Percentiles rank a stretch among this genome's conserved stretches.
Conservation (phyloP, 352 stramenopile species). For the Aphanomyces euteiches region DNA sequence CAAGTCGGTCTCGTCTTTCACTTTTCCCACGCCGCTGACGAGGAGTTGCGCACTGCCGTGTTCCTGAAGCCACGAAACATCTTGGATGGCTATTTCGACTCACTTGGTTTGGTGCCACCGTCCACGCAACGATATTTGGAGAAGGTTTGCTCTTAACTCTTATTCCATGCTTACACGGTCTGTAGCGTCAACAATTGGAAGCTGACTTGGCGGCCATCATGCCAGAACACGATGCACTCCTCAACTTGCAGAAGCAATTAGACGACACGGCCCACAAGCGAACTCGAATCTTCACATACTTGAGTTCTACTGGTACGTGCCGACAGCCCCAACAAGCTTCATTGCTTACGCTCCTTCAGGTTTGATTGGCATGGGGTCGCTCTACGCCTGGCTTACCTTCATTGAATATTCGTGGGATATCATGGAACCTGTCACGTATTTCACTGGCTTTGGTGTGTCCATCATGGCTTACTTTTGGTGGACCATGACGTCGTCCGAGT, state of each 20-base stretch:
- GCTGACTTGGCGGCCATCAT: conserved; percentile 65
- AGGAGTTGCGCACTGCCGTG: conserved; percentile 66
- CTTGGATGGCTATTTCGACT: conserved; percentile 73
- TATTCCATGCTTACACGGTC: neutral
- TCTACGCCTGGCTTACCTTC: conserved; percentile 87
- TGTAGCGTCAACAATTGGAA: conserved; percentile 53
- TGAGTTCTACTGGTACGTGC: conserved; percentile 13
- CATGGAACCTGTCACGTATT: conserved; percentile 89
- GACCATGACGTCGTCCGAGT: conserved; percentile 81
- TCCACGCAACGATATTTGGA: conserved; percentile 64
- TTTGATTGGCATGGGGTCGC: conserved; percentile 68
- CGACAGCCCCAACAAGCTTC: neutral
- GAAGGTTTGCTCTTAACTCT: neutral
- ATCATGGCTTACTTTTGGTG: conserved; percentile 80
- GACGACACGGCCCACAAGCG: conserved; percentile 40
- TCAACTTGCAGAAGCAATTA: conserved; percentile 60
- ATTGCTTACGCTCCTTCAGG: conserved; percentile 32
- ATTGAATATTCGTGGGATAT: conserved; percentile 89
- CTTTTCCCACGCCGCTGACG: conserved; percentile 70
- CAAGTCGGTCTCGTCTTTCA: conserved; percentile 74
- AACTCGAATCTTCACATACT: conserved; percentile 5
- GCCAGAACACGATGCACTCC: conserved; percentile 60
- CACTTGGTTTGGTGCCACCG: conserved; percentile 62
- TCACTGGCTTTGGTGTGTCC: conserved; percentile 75
- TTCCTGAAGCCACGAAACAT: conserved; percentile 79